Base-by-base conservation (phyloP, 2,329 filamentous ascomycete genomes). In the Ascochyta lentis region DNA sequence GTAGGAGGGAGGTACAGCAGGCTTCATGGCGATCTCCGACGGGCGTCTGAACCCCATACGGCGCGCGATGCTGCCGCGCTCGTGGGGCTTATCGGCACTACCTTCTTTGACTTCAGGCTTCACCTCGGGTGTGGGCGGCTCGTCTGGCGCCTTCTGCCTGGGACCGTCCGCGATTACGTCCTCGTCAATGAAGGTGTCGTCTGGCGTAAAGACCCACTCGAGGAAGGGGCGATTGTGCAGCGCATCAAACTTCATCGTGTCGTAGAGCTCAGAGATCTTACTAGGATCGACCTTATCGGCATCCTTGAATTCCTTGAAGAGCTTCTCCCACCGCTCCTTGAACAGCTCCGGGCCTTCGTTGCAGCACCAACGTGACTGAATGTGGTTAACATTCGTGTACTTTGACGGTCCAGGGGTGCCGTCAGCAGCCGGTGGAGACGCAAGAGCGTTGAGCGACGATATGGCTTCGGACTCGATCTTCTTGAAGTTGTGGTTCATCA, bases 171-270 rank as follows among this genome's bases (percentile, higher is more conserved):
- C 67, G 6, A 75, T 27, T 1, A 71, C 62, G 6, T 78, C 72
- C 48, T 94, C 90, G 49, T 90, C 89, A 10, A 94, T 80, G 77
- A 96, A 91, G 55, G 82, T 83, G 67, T 86, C 88, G 31, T 91
- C 88, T 1, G 95, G 95, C 15, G 92, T 96, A 67, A 99, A 99
- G 0, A 97, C 89, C 91, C 95, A 98, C 75, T 99, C 95, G 4
- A 99, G 80, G 69, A 99, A 99, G 60, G 92, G 91, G 2, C 95
- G 88, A 72, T 99, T 99, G 77, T 99, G 96, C 13, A 99, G 82
- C 1, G 95, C 95, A 74, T 99, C 95, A 63, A 98, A 99, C 76
- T 99, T 99, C 95, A 99, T 98, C 19, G 94, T 98, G 75, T 99
- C 95, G 75, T 99, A 99, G 3, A 99, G 84, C 78, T 99, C 95